These are phyloP conservation scores for Escovopsis sp. DNA, from an alignment of 2,329 filamentous ascomycete genomes.

Conservation along the genomic window DNA sequence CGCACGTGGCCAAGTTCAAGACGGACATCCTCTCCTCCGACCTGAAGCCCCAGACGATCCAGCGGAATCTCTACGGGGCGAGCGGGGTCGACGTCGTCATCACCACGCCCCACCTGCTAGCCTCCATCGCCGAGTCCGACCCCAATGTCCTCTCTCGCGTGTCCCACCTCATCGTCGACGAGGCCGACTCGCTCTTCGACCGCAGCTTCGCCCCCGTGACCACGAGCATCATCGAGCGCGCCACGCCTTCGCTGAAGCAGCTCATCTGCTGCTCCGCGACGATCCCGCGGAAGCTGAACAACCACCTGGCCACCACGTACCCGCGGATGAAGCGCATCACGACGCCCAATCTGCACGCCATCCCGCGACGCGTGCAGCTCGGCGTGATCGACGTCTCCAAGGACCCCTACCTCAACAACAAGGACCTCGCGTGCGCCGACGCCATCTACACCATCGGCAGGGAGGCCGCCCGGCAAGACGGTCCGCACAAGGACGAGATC, in stretches of 20 bases:
- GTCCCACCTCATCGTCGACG: conserved; percentile 76
- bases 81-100: conserved; percentile 74
- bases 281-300: conserved; percentile 80
- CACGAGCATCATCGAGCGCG: conserved; percentile 65
- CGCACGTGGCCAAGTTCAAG: conserved; percentile 77
- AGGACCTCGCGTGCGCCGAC: conserved; percentile 83
- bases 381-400: conserved; percentile 84
- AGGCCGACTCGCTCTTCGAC: conserved; percentile 91
- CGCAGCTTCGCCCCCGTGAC: conserved; percentile 80
- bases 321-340: conserved; percentile 74
- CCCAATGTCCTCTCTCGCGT: conserved; percentile 90
- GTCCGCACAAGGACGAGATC: conserved; percentile 35
- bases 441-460: conserved; percentile 88
- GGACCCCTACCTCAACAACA: conserved; percentile 88
- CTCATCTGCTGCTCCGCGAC: conserved; percentile 91
- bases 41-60: conserved; percentile 62
- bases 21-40: conserved; percentile 68
- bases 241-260: conserved; percentile 67
- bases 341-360: conserved; percentile 90
- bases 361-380: conserved; percentile 85
- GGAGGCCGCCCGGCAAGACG: conserved; percentile 46
- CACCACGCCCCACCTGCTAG: conserved; percentile 75
- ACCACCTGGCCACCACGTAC: conserved; percentile 65
- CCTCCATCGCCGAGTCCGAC: conserved; percentile 75
- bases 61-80: conserved; percentile 67